Evolutionary conservation across 148 eudicot species (phyloP).

Genomic region (Rhododendron henanense): DNA sequence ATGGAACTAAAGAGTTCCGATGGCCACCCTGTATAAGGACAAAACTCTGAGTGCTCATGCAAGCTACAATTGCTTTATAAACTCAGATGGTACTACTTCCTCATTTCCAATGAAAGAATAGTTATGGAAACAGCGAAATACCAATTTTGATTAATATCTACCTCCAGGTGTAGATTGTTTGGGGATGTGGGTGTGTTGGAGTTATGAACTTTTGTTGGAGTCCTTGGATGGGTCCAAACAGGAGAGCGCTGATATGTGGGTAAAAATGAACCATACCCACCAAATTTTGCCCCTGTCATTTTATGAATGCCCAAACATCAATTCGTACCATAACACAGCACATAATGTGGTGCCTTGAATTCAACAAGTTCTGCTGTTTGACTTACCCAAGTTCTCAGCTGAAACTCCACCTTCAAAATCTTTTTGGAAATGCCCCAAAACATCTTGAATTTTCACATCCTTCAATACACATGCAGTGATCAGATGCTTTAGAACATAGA

Average conservation of each 20-base stretch:
- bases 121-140: not conserved
- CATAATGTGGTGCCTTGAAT: conserved; percentile 8
- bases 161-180: conserved; percentile 58
- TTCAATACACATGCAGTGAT: conserved; percentile 23
- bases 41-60: conserved; percentile 20
- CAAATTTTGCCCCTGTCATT: conserved; percentile 82
- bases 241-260: conserved; percentile 83
- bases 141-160: conserved; percentile 21
- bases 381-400: conserved; percentile 95
- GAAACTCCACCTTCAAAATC: conserved; percentile 98
- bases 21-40: conserved; percentile 48
- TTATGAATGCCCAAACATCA: conserved; percentile 27
- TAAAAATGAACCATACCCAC: conserved; percentile 92
- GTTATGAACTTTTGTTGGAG: conserved; percentile 51
- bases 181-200: conserved; percentile 43
- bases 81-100: conserved; percentile 1
- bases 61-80: conserved; percentile 10
- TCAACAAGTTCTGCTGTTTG: conserved; percentile 7
- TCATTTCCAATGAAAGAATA: conserved; percentile 10
- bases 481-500: not conserved
- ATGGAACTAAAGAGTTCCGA: conserved; percentile 37
- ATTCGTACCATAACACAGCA: conserved; percentile 19
- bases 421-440: conserved; percentile 89
- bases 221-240: conserved; percentile 48
- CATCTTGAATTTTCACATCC: conserved; percentile 92